Conservation (phyloP, 176 grass and related monocot species). For the Bonia amplexicaulis region DNA sequence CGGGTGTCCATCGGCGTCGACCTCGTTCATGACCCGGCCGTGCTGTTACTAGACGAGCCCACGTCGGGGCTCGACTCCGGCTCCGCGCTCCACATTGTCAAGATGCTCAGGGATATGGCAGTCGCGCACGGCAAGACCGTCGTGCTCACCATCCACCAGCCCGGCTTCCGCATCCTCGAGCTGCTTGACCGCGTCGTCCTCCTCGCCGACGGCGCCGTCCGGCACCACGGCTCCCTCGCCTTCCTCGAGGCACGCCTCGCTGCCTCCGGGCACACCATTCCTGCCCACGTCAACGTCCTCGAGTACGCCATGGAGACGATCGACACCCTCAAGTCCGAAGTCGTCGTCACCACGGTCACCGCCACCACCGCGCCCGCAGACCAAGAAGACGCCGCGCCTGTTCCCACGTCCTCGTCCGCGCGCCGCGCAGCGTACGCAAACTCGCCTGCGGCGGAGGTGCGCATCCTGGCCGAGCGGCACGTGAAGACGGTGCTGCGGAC, state of each 20-base stretch:
- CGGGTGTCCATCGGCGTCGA: constrained; percentile 81
- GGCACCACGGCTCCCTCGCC: constrained; percentile 64
- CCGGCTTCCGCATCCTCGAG: constrained; percentile 81
- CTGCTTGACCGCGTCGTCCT: constrained; percentile 71
- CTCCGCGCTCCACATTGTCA: constrained; percentile 76
- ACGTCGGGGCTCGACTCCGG: constrained; percentile 78
- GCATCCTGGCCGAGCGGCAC: constrained; percentile 53
- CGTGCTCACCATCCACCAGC: constrained; percentile 87
- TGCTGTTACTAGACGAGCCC: constrained; percentile 89
- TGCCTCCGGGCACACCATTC: constrained; percentile 54
- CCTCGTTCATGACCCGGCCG: constrained; percentile 80
- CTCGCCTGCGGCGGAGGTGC: constrained; percentile 41
- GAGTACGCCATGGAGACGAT: constrained; percentile 89
- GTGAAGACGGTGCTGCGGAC: constrained; percentile 63
- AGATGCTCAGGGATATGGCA: constrained; percentile 75
- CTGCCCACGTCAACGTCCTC: constrained; percentile 80
- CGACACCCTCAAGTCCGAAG: constrained; percentile 29
- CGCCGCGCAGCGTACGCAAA: constrained; percentile 40
- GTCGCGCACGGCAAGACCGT: constrained; percentile 48
- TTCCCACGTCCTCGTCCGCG: background rate
- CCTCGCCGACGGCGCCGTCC: constrained; percentile 59
- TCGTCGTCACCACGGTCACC: background rate
- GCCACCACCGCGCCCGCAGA: background rate
- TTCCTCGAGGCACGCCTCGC: constrained; percentile 52
- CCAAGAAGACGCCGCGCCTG: background rate